Evolutionary conservation across 768 basidiomycete genomes (phyloP), one percentile per base, ranked within the genome.

Genomic region (Xanthoconium purpureum): DNA sequence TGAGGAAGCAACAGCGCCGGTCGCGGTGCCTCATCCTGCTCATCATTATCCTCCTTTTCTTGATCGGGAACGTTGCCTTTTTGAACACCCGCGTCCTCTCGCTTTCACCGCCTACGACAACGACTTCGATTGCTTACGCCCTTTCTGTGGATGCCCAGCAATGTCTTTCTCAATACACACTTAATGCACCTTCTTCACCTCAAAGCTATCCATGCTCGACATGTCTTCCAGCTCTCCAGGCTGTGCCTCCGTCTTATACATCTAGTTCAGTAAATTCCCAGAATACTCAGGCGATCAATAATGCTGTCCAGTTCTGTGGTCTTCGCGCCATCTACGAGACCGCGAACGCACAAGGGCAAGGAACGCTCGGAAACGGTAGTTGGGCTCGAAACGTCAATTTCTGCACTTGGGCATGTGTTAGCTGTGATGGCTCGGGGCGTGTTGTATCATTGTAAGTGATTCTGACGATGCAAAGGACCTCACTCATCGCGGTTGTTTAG

Each of bases 291-390:
- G 49, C 58, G 28, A 66, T 75, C 47, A 54, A 56, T 35, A 73
- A 74, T 33, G 75, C 75, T 5, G 50, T 77, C 1, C 80, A 82
- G 58, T 82, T 82, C 57, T 82, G 80, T 55, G 70, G 79, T 13
- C 69, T 81, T 33, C 69, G 76, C 7, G 69, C 77, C 12, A 61
- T 82, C 57, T 80, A 75, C 59, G 75, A 76, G 48, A 71, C 69
- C 3, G 64, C 77, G 11, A 64, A 71, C 15, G 57, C 66, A 15
- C 63, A 68, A 50, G 77, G 75, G 1, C 78, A 78, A 62, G 61
- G 70, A 1, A 67, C 63, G 1, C 71, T 82, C 12, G 69, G 72
- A 47, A 75, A 73, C 20, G 73, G 72, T 2, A 75, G 74, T 7
- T 82, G 80, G 80, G 70, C 73, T 46, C 74, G 76, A 57, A 75